Percentiles rank a stretch among this genome's conserved stretches.
Evolutionary conservation across 1,284 basidiomycete genomes (phyloP).

Genomic region (Trichosporon sp.): DNA sequence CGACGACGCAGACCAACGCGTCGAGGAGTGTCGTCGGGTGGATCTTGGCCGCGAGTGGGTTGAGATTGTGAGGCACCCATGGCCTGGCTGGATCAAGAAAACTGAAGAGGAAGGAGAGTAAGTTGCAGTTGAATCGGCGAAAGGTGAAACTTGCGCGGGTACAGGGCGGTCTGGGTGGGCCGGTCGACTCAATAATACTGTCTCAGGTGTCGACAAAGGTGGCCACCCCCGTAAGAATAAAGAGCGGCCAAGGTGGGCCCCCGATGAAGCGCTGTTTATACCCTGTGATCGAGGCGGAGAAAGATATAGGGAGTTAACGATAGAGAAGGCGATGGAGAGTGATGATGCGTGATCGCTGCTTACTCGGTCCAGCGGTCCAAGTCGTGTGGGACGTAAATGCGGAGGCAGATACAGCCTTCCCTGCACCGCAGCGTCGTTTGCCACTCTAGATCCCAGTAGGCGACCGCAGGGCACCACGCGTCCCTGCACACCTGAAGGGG

Average conservation of each 20-base stretch:
- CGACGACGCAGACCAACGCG: conserved; percentile 3
- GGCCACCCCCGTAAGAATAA: neutral
- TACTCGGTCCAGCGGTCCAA: neutral
- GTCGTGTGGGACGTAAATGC: conserved; percentile 2
- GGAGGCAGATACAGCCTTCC: conserved; percentile 1
- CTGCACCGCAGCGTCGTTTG: neutral
- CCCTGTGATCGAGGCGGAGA: neutral
- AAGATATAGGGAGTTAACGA: neutral
- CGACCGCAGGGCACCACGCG: neutral
- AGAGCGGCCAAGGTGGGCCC: neutral
- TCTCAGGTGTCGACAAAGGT: neutral
- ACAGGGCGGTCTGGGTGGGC: neutral
- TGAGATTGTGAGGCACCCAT: conserved; percentile 33
- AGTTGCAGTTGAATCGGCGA: neutral
- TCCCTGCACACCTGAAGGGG: neutral
- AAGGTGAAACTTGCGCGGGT: neutral
- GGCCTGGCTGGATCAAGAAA: neutral
- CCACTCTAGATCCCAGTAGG: neutral
- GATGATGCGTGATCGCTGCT: conserved; percentile 1
- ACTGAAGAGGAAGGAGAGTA: neutral
- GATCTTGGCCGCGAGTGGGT: conserved; percentile 12
- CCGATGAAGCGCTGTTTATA: neutral
- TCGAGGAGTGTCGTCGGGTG: neutral
- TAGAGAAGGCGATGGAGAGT: neutral
- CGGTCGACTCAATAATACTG: neutral